Percentiles rank a stretch among this genome's conserved stretches.
Conservation (phyloP, 345 rosid species). For the Isatis tinctoria region DNA sequence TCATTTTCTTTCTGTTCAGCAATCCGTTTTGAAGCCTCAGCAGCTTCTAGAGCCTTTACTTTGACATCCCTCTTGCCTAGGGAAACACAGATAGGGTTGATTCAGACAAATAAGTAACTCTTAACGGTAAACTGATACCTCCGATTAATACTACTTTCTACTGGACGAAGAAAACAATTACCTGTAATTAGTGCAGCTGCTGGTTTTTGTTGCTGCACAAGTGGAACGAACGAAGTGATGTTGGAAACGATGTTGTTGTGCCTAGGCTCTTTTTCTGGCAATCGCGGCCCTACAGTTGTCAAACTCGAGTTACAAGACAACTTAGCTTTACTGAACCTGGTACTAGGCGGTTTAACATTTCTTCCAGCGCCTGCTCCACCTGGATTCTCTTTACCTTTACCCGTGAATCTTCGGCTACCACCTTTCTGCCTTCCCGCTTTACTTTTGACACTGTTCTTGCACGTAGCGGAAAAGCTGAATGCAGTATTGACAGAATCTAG, state of each 20-base stretch:
- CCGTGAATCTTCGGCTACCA: conserved; percentile 43
- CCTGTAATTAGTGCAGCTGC: conserved; percentile 61
- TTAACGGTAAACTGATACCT: neutral
- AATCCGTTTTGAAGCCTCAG: conserved; percentile 77
- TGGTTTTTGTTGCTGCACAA: conserved; percentile 73
- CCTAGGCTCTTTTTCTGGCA: conserved; percentile 48
- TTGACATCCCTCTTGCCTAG: conserved; percentile 84
- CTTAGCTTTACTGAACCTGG: conserved; percentile 55
- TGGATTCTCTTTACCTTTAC: conserved; percentile 45
- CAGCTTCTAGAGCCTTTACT: conserved; percentile 89
- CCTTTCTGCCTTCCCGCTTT: conserved; percentile 39
- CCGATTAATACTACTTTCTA: neutral
- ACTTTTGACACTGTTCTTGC: conserved; percentile 40
- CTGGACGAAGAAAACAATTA: conserved; percentile 21
- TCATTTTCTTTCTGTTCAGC: conserved; percentile 86
- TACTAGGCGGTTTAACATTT: conserved; percentile 38
- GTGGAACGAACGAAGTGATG: conserved; percentile 71
- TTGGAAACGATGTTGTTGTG: conserved; percentile 72
- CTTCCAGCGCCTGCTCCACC: conserved; percentile 39
- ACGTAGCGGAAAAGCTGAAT: conserved; percentile 43
- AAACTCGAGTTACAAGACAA: conserved; percentile 48
- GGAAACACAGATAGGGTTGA: neutral
- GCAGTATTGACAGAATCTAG: conserved; percentile 59
- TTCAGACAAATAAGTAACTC: neutral
- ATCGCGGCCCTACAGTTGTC: conserved; percentile 38